Percentiles rank a stretch among this genome's conserved stretches.
Evolutionary conservation across 768 basidiomycete genomes (phyloP).

Genomic region (Leccinum imitatum): DNA sequence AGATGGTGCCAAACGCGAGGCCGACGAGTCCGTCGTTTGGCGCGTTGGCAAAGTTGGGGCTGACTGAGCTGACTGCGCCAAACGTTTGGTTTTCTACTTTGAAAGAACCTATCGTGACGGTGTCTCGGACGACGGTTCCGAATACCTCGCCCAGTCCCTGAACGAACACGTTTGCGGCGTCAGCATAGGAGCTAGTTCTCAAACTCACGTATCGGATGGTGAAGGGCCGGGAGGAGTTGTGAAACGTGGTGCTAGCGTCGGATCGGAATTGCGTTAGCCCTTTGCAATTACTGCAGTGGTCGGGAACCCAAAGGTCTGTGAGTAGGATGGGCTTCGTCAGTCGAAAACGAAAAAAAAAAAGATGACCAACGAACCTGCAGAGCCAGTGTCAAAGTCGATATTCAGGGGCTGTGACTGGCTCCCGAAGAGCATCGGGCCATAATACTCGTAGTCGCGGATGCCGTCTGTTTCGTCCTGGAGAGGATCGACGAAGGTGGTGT

Average conservation of each 20-base stretch:
- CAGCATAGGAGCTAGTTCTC: slow-evolving; percentile 9
- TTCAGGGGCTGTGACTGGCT: slow-evolving; percentile 51
- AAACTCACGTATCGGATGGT: slow-evolving; percentile 43
- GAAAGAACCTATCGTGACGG: slow-evolving; percentile 47
- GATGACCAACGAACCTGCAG: slow-evolving; percentile 24
- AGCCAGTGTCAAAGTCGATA: slow-evolving; percentile 69
- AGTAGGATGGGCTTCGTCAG: background rate
- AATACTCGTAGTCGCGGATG: slow-evolving; percentile 47
- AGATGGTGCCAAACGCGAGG: slow-evolving; percentile 59
- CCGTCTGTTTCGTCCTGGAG: slow-evolving; percentile 42
- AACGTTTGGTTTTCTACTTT: slow-evolving; percentile 51
- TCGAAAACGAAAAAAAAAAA: background rate
- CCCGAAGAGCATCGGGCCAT: slow-evolving; percentile 46
- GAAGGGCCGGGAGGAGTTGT: slow-evolving; percentile 33
- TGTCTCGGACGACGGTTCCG: slow-evolving; percentile 51
- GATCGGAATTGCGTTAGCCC: slow-evolving; percentile 38
- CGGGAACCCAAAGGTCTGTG: slow-evolving; percentile 61
- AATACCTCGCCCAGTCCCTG: slow-evolving; percentile 54
- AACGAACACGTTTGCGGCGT: background rate
- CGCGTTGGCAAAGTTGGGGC: slow-evolving; percentile 51
- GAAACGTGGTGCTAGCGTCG: slow-evolving; percentile 42
- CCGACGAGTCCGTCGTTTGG: slow-evolving; percentile 62
- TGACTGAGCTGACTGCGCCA: slow-evolving; percentile 43
- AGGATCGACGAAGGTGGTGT: slow-evolving; percentile 17
- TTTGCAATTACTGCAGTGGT: slow-evolving; percentile 40